A percentile compares a stretch with the other conserved stretches of the same genome.
Conservation (phyloP, 2,329 filamentous ascomycete genomes). For the Metarhizium anisopliae region DNA sequence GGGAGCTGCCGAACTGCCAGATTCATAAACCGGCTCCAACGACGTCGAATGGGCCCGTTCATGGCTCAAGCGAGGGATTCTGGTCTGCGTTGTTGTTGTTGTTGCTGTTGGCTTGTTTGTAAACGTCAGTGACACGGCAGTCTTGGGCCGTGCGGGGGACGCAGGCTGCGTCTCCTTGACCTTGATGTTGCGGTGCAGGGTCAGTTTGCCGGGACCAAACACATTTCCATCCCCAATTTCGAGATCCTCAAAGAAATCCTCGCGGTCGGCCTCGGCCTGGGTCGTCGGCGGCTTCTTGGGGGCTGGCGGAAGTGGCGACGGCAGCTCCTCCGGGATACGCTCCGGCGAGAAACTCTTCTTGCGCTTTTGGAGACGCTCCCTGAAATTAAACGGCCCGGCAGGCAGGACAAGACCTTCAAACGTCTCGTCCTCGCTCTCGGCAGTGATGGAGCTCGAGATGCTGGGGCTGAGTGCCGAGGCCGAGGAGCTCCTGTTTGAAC, state of each 20-base stretch:
- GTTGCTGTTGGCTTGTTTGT: constrained; percentile 58
- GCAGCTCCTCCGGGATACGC: constrained; percentile 31
- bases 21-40: constrained; percentile 90
- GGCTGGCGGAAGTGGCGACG: constrained; percentile 9
- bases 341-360: constrained; percentile 52
- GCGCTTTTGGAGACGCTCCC: constrained; percentile 65
- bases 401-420: constrained; percentile 85
- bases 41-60: constrained; percentile 61
- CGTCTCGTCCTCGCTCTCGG: constrained; percentile 88
- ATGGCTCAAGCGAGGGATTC: constrained; percentile 70
- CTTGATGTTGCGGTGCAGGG: constrained; percentile 84
- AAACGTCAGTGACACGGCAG: constrained; percentile 82
- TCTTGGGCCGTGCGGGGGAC: constrained; percentile 63
- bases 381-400: constrained; percentile 72
- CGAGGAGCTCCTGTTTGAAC: constrained; percentile 75
- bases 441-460: constrained; percentile 80
- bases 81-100: constrained; percentile 39
- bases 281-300: constrained; percentile 17
- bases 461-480: constrained; percentile 87
- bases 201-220: constrained; percentile 72
- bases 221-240: constrained; percentile 79
- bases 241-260: constrained; percentile 79
- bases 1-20: constrained; percentile 59
- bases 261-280: constrained; percentile 39
- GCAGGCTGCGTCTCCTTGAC: constrained; percentile 62